phyloP scores from a whole-genome alignment of 495 filamentous ascomycete genomes.

The Aspergillus homomorphus region DNA sequence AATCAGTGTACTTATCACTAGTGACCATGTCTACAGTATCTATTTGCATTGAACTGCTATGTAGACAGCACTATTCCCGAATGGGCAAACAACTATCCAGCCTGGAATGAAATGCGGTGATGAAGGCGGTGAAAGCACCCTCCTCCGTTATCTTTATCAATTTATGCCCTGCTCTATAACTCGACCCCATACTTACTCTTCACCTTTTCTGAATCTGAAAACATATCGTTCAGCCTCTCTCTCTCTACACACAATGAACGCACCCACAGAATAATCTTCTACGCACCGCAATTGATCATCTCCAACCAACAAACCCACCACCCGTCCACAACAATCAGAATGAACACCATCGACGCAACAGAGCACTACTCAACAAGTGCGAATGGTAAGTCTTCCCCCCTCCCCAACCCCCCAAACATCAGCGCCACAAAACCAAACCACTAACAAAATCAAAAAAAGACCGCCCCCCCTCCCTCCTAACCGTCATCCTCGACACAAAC shows the following conservation, averaged over 20 bases:
- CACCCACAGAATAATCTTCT: neutral
- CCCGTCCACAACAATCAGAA: constrained; percentile 35
- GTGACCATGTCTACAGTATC: too few relatives aligned
- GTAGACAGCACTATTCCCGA: neutral
- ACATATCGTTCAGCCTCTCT: neutral
- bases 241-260: neutral
- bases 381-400: constrained; percentile 35
- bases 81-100: neutral
- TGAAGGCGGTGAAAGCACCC: neutral
- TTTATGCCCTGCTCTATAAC: neutral
- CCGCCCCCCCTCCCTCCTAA: constrained; percentile 79
- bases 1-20: too few relatives aligned
- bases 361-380: constrained; percentile 69
- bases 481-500: constrained; percentile 93
- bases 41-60: neutral
- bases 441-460: constrained; percentile 36
- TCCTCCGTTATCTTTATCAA: neutral
- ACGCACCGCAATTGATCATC: neutral
- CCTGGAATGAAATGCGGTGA: neutral
- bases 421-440: neutral
- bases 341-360: constrained; percentile 88
- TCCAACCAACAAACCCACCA: neutral
- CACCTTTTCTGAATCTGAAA: neutral
- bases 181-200: too few relatives aligned
- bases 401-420: neutral